Percentiles rank a stretch among this genome's conserved stretches.
Conservation (phyloP, 108 stramenopile genomes). For the Nitzschia palea region DNA sequence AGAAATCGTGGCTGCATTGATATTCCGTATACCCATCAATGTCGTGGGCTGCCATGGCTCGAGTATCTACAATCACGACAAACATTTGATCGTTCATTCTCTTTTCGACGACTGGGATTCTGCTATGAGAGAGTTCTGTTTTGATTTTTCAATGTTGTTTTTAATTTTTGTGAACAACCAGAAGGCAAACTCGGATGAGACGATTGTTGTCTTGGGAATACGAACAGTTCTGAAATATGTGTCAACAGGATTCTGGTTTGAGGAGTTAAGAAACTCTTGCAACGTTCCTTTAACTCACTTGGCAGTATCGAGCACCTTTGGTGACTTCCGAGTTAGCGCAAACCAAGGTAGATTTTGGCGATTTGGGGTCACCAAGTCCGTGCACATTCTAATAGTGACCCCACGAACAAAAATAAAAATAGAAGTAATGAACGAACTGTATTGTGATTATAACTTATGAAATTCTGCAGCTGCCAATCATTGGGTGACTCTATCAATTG, state of each 20-base stretch:
- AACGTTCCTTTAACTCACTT: slow-evolving; percentile 4
- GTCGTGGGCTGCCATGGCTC: slow-evolving; percentile 10
- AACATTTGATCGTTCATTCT: slow-evolving; percentile 12
- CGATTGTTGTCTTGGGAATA: too few species aligned
- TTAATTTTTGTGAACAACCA: not conserved
- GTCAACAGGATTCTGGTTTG: not conserved
- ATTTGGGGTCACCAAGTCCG: too few species aligned
- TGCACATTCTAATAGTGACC: too few species aligned
- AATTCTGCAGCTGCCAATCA: too few species aligned
- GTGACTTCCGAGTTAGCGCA: too few species aligned
- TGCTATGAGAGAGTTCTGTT: not conserved
- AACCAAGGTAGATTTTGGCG: too few species aligned
- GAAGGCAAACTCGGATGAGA: too few species aligned
- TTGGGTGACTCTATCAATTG: too few species aligned
- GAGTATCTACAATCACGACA: slow-evolving; percentile 24
- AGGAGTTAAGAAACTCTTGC: not conserved
- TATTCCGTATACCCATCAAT: slow-evolving; percentile 22
- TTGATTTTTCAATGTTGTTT: not conserved
- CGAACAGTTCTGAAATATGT: not conserved
- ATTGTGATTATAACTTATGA: too few species aligned
- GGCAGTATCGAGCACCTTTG: not conserved
- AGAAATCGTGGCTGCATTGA: not conserved
- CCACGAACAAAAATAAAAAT: too few species aligned
- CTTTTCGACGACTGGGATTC: not conserved
- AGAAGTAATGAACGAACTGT: too few species aligned